Conservation (phyloP, 768 basidiomycete genomes). For the Boletus pseudo-olivaceus region DNA sequence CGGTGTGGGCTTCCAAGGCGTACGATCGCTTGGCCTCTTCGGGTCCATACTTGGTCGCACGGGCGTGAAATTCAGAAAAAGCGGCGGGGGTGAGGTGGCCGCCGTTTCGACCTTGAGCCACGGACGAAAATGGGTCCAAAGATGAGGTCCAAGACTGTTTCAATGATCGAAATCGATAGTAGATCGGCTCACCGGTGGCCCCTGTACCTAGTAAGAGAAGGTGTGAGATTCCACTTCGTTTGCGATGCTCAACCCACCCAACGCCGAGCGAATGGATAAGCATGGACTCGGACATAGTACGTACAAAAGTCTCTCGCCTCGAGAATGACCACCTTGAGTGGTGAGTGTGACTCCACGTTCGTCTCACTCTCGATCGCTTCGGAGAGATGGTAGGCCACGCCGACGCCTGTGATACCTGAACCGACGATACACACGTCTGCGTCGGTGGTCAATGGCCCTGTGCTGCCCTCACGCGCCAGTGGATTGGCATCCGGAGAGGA, state of each 20-base stretch:
- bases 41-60: conserved; percentile 39
- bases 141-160: neutral
- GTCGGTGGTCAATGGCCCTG: conserved; percentile 50
- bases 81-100: conserved; percentile 62
- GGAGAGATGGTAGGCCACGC: conserved; percentile 69
- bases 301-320: conserved; percentile 87
- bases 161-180: neutral
- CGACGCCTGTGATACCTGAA: conserved; percentile 74
- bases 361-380: conserved; percentile 21
- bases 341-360: conserved; percentile 2
- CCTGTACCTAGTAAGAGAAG: conserved; percentile 55
- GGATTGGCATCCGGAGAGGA: conserved; percentile 57
- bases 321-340: conserved; percentile 57
- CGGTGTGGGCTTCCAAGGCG: conserved; percentile 56
- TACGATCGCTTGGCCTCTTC: conserved; percentile 55
- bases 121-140: neutral
- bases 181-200: conserved; percentile 55
- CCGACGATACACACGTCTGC: conserved; percentile 79
- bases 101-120: conserved; percentile 65
- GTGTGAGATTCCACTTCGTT: neutral
- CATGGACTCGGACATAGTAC: conserved; percentile 28
- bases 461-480: conserved; percentile 62
- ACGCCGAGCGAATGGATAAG: neutral
- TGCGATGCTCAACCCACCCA: neutral
- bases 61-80: conserved; percentile 44